A percentile compares a stretch with the other conserved stretches of the same genome.
phyloP scores from a whole-genome alignment of 2,329 filamentous ascomycete species.

The Ophioceras dolichostomum region DNA sequence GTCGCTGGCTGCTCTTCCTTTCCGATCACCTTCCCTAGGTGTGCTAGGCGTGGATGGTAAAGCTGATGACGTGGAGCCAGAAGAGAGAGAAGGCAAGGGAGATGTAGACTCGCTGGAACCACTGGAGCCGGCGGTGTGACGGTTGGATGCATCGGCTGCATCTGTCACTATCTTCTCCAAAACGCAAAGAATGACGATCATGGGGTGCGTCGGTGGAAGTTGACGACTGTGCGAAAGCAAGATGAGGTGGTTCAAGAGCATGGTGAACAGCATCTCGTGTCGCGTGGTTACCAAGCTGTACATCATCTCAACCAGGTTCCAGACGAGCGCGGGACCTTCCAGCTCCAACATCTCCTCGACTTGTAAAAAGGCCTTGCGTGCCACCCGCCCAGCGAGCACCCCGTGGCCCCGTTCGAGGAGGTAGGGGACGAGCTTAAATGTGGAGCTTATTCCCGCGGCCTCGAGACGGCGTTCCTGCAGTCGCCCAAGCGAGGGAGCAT shows the following conservation, averaged over 20 bases:
- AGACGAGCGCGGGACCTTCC: constrained; percentile 6
- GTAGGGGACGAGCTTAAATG: constrained; percentile 8
- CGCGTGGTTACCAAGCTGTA: neutral
- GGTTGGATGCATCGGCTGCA: no score
- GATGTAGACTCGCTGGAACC: neutral
- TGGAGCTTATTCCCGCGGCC: constrained; percentile 5
- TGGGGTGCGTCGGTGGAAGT: neutral
- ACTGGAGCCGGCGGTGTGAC: neutral
- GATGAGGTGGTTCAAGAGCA: neutral
- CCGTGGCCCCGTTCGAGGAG: constrained; percentile 8
- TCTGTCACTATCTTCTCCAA: neutral
- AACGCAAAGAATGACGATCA: constrained; percentile 3
- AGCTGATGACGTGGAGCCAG: no score
- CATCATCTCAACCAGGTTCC: neutral
- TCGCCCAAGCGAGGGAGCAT: neutral
- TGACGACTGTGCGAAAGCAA: neutral
- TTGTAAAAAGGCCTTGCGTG: constrained; percentile 11
- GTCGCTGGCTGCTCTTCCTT: no score
- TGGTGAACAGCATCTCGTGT: neutral
- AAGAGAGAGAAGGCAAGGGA: no score
- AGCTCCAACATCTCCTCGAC: constrained; percentile 8
- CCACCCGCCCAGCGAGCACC: constrained; percentile 8
- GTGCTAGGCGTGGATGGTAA: no score
- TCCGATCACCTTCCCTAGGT: no score
- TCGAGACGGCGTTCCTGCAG: neutral